A percentile compares a stretch with the other conserved stretches of the same genome.
These are phyloP conservation scores for Tremella mesenterica DNA, from an alignment of 768 basidiomycete genomes.

Conservation along the genomic window DNA sequence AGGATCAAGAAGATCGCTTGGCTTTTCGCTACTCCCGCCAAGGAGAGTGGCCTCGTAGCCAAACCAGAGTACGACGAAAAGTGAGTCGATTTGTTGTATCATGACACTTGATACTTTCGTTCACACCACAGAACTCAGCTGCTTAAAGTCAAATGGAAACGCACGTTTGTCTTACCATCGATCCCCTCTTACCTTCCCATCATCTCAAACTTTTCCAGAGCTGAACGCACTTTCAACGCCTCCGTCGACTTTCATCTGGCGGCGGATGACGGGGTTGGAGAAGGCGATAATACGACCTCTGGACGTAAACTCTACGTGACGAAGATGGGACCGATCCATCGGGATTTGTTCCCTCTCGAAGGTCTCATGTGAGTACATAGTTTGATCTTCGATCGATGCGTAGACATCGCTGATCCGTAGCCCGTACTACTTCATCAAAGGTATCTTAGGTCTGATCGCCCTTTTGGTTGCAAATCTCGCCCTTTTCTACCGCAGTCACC, in stretches of 20 bases:
- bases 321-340: conserved; percentile 14
- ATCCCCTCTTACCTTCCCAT: conserved; percentile 1
- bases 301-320: conserved; percentile 18
- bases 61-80: conserved; percentile 17
- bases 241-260: not conserved
- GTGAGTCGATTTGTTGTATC: conserved; percentile 11
- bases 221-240: not conserved
- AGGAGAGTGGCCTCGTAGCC: conserved; percentile 10
- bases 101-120: not conserved
- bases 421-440: conserved; percentile 16
- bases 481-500: conserved; percentile 13
- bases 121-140: conserved; percentile 11
- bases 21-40: conserved; percentile 6
- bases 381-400: not conserved
- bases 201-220: not conserved
- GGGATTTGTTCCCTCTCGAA: conserved; percentile 9
- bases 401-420: conserved; percentile 5
- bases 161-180: conserved; percentile 12
- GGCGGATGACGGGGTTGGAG: conserved; percentile 6
- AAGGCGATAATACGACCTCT: conserved; percentile 4
- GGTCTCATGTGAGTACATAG: conserved; percentile 16
- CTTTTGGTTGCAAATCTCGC: conserved; percentile 12
- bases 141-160: conserved; percentile 9
- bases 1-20: conserved; percentile 17
- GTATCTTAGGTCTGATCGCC: conserved; percentile 11